phyloP scores from a whole-genome alignment of 192 early-diverging fungal species.

The Coemansia erecta region DNA sequence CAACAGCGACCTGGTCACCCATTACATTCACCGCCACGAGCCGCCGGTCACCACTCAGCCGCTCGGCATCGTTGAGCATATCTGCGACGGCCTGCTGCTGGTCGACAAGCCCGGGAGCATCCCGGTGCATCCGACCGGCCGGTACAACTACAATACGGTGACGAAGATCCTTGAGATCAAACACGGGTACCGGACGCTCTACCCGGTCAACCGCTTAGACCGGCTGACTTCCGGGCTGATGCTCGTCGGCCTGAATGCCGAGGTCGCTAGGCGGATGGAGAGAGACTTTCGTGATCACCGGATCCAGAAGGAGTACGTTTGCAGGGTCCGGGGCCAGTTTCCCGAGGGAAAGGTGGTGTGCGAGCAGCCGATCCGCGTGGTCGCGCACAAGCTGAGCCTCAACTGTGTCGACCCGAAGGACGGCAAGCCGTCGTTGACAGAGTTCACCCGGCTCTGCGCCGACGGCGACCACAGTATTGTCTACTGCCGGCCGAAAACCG shows the following conservation, averaged over 20 bases:
- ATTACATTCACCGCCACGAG: conserved; percentile 92
- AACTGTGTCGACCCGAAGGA: conserved; percentile 75
- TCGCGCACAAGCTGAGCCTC: conserved; percentile 84
- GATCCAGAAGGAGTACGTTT: conserved; percentile 87
- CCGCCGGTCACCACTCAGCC: conserved; percentile 74
- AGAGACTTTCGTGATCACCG: conserved; percentile 60
- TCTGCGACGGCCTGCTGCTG: conserved; percentile 69
- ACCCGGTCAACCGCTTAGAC: conserved; percentile 86
- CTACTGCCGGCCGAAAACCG: conserved; percentile 79
- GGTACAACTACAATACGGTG: conserved; percentile 87
- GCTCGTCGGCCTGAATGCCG: conserved; percentile 66
- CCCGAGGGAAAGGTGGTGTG: conserved; percentile 63
- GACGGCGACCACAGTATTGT: conserved; percentile 76
- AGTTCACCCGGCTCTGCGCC: conserved; percentile 65
- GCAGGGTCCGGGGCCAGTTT: conserved; percentile 84
- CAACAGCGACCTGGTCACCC: conserved; percentile 78
- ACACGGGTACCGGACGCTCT: conserved; percentile 57
- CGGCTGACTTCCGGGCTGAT: conserved; percentile 90
- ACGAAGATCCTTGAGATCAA: conserved; percentile 66
- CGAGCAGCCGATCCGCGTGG: conserved; percentile 78
- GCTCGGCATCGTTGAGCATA: conserved; percentile 62
- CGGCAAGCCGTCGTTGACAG: conserved; percentile 81
- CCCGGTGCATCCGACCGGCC: conserved; percentile 77
- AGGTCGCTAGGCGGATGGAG: conserved; percentile 64
- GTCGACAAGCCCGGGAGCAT: conserved; percentile 89